These are phyloP conservation scores for Rubroboletus pulcherrimus DNA, from an alignment of 768 basidiomycete species.

Conservation along the genomic window DNA sequence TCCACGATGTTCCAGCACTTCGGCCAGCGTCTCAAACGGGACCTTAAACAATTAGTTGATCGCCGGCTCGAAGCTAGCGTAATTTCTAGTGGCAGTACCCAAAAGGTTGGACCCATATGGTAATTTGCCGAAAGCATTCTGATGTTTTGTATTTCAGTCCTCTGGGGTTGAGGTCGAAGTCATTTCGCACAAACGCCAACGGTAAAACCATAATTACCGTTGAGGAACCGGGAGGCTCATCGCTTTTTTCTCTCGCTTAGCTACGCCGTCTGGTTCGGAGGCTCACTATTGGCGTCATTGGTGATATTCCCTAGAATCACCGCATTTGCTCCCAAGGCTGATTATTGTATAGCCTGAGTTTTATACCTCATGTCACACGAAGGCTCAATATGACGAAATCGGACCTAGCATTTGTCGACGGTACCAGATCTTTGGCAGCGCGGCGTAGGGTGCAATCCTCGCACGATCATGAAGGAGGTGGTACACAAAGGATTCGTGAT, in stretches of 20 bases:
- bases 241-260: conserved; percentile 32
- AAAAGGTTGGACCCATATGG: conserved; percentile 52
- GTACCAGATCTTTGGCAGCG: conserved; percentile 92
- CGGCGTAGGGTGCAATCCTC: conserved; percentile 44
- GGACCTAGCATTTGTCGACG: conserved; percentile 89
- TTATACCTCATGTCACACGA: conserved; percentile 90
- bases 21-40: conserved; percentile 92
- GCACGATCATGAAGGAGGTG: background rate
- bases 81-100: conserved; percentile 64
- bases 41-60: conserved; percentile 92
- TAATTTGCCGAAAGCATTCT: background rate
- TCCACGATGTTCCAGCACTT: conserved; percentile 99
- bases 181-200: conserved; percentile 96
- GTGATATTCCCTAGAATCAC: conserved; percentile 41
- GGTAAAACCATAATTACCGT: conserved; percentile 39
- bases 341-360: conserved; percentile 73
- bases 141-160: conserved; percentile 48
- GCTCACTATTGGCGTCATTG: conserved; percentile 88
- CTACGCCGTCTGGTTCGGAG: conserved; percentile 98
- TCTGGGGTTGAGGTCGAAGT: conserved; percentile 98
- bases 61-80: conserved; percentile 79
- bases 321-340: background rate
- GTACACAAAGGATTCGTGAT: background rate
- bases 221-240: conserved; percentile 1
- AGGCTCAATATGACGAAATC: conserved; percentile 91